Base-by-base conservation (phyloP, 805 yeast species). In the Cyberlindnera americana region DNA sequence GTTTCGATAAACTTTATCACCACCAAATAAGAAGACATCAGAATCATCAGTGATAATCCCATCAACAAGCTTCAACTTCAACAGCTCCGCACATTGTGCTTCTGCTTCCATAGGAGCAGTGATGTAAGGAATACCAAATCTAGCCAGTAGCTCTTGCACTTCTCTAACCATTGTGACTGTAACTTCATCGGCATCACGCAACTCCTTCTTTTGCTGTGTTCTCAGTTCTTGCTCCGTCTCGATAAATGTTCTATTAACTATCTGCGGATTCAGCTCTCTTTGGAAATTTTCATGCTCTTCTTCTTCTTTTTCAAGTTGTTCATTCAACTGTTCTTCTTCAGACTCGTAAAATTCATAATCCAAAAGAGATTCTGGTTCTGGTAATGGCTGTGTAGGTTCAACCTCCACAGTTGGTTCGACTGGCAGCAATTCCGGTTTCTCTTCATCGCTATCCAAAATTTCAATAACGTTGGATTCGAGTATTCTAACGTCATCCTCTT, bases 31-130 rank as follows among this genome's bases (percentile, higher is more conserved):
- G 52, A 93, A 93, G 35, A 95, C 89, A 72, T 93, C 99, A 49
- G 96, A 87, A 67, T 93, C 99, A 63, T 93, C 99, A 0, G 99
- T 93, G 18, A 93, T 81, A 6, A 93, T 83, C 0, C 99, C 99
- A 61, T 93, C 98, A 4, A 91, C 96, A 15, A 93, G 66, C 0
- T 74, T 77, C 17, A 89, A 60, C n/a, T 61, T 56, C 28, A 78
- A 61, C 6, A 93, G 63, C 48, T 83, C 86, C 0, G 96, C 96
- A 64, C 99, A 93, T 56, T 93, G 99, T 0, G 99, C 98, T 64
- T 93, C 99, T 2, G 99, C 99, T 62, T 93, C 99, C 90, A 88
- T 88, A 1, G 99, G 99, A 0, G 99, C 97, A 0, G 95, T 86
- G 9, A 93, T 74, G 50, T 78, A 93, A 0, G 99, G 99, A 5